A percentile compares a stretch with the other conserved stretches of the same genome.
phyloP scores from a whole-genome alignment of 352 stramenopile genomes.

The Globisporangium cylindrosporum region DNA sequence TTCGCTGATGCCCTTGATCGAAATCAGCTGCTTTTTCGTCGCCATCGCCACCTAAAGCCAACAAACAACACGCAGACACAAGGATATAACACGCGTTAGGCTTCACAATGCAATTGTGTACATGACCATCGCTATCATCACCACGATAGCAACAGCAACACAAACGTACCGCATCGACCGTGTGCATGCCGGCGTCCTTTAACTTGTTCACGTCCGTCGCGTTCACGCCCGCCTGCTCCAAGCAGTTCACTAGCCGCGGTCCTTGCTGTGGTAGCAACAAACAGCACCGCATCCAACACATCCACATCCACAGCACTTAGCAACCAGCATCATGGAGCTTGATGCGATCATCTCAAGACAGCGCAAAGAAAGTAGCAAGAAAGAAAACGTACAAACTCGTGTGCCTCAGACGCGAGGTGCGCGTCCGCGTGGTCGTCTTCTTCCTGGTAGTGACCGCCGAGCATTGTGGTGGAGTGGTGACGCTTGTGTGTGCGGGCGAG shows the following conservation, averaged over 20 bases:
- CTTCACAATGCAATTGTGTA: constrained; percentile 1
- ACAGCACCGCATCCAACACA: constrained; percentile 10
- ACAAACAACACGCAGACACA: neutral
- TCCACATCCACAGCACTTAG: constrained; percentile 8
- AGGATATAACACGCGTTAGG: neutral
- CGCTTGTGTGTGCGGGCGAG: neutral
- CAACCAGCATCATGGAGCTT: neutral
- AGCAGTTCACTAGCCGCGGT: constrained; percentile 78
- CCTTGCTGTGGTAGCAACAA: constrained; percentile 45
- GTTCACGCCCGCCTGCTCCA: constrained; percentile 97
- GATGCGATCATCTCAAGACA: neutral
- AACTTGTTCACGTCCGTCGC: constrained; percentile 98
- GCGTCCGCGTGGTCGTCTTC: constrained; percentile 15
- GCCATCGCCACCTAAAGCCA: constrained; percentile 89
- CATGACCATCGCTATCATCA: neutral
- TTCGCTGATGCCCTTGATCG: constrained; percentile 99
- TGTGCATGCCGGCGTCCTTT: constrained; percentile 96
- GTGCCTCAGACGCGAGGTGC: constrained; percentile 11
- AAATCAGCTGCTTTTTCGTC: constrained; percentile 96
- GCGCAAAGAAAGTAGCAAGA: neutral
- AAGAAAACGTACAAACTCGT: constrained; percentile 20
- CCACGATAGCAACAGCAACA: neutral
- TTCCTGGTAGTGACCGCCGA: constrained; percentile 21
- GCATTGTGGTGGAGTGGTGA: neutral
- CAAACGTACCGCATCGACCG: constrained; percentile 92